These are phyloP conservation scores for Trichoderma virens DNA, from an alignment of 495 filamentous ascomycete species.

Conservation along the genomic window DNA sequence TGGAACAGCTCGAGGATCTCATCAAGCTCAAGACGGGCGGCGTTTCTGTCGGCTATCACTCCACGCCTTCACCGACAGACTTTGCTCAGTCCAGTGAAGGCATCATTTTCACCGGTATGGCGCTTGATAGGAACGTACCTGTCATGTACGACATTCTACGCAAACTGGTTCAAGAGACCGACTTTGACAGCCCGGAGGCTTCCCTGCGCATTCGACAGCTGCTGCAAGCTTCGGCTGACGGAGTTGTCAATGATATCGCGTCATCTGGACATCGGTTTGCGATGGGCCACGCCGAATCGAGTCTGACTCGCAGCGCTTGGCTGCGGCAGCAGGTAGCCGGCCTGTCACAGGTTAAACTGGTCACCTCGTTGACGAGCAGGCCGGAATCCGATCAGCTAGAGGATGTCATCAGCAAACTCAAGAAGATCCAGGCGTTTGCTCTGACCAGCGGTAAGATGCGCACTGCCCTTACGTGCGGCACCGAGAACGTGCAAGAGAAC, in stretches of 20 bases:
- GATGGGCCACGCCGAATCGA: conserved; percentile 70
- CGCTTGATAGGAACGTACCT: conserved; percentile 79
- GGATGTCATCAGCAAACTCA: conserved; percentile 77
- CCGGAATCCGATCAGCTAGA: conserved; percentile 54
- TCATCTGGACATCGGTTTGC: conserved; percentile 82
- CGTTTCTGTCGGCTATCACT: conserved; percentile 68
- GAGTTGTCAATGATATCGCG: conserved; percentile 85
- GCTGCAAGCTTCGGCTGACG: conserved; percentile 73
- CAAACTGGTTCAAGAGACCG: conserved; percentile 72
- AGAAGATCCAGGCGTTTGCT: conserved; percentile 73
- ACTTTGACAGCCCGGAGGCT: conserved; percentile 77
- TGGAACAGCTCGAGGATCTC: conserved; percentile 90
- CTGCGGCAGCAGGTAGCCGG: conserved; percentile 76
- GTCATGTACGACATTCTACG: conserved; percentile 84
- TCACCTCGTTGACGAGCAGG: conserved; percentile 49
- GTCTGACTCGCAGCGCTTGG: conserved; percentile 60
- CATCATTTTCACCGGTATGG: conserved; percentile 71
- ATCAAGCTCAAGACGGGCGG: conserved; percentile 98
- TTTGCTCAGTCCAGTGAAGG: conserved; percentile 68
- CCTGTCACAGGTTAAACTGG: conserved; percentile 81
- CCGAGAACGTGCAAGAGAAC: conserved; percentile 60
- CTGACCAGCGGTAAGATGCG: conserved; percentile 56
- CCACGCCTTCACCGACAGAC: conserved; percentile 64
- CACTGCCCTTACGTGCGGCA: conserved; percentile 78
- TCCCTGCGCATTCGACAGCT: conserved; percentile 77